phyloP scores from a whole-genome alignment of 148 eudicot genomes.

The Gaultheria prostrata region DNA sequence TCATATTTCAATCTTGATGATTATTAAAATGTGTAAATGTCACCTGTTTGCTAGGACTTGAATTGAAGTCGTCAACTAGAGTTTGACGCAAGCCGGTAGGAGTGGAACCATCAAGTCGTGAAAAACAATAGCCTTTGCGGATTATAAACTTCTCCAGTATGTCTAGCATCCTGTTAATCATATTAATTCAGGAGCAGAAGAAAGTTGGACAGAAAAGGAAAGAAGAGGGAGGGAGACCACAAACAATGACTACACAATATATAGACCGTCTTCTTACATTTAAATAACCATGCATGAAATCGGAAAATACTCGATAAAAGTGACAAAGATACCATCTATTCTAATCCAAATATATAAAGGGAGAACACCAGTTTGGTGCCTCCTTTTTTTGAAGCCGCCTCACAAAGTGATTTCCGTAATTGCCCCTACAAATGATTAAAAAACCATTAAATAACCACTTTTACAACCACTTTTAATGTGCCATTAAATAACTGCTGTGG shows the following conservation, averaged over 20 bases:
- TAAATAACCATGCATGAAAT: neutral
- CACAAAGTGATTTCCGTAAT: no score
- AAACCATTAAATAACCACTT: no score
- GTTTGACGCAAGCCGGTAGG: constrained; percentile 82
- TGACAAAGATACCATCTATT: neutral
- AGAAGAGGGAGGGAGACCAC: neutral
- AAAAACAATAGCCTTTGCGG: constrained; percentile 85
- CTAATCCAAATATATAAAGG: no score
- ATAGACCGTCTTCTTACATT: neutral
- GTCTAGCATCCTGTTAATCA: constrained; percentile 75
- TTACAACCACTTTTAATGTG: no score
- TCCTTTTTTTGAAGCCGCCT: no score
- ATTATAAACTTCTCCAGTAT: constrained; percentile 86
- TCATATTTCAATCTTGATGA: neutral
- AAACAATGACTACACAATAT: neutral
- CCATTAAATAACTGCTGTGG: no score
- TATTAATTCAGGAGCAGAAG: constrained; percentile 16
- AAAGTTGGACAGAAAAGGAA: neutral
- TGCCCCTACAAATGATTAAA: no score
- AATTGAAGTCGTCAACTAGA: constrained; percentile 92
- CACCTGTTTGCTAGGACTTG: constrained; percentile 99
- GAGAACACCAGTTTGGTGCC: no score
- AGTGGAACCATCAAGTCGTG: constrained; percentile 94
- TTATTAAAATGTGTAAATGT: neutral
- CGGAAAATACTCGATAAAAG: neutral